These are phyloP conservation scores for Huiozyma naganishii DNA, from an alignment of 805 yeast genomes.

Conservation along the genomic window DNA sequence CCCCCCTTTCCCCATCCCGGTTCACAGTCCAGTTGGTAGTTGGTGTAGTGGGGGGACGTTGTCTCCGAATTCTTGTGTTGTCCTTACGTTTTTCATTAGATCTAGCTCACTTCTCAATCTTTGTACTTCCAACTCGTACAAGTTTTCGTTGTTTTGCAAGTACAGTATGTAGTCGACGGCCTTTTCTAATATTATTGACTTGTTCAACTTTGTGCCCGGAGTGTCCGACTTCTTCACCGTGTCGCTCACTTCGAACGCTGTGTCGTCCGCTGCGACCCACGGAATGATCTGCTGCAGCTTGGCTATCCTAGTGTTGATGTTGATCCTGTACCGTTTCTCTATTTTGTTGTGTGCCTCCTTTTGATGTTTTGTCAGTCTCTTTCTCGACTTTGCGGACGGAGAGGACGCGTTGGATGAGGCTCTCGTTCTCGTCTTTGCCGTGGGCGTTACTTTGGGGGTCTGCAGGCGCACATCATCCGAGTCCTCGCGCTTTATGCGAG, in stretches of 20 bases:
- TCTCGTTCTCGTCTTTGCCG: not conserved
- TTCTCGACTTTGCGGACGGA: slow-evolving; percentile 27
- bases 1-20: too few species aligned
- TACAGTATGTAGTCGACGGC: slow-evolving; percentile 52
- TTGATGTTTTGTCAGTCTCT: slow-evolving; percentile 45
- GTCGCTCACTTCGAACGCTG: slow-evolving; percentile 43
- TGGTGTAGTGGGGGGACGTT: too few species aligned
- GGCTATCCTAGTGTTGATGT: slow-evolving; percentile 62
- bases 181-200: slow-evolving; percentile 56
- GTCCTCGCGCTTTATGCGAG: not conserved
- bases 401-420: not conserved
- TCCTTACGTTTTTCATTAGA: slow-evolving; percentile 7
- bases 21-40: too few species aligned
- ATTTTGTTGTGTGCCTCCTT: slow-evolving; percentile 65
- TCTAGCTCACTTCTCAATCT: slow-evolving; percentile 27
- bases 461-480: too few species aligned
- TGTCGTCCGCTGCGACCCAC: slow-evolving; percentile 50
- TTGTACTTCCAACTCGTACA: slow-evolving; percentile 24
- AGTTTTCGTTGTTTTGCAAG: slow-evolving; percentile 39
- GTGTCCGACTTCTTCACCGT: slow-evolving; percentile 4
- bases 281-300: slow-evolving; percentile 58
- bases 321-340: slow-evolving; percentile 60
- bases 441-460: not conserved
- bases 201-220: slow-evolving; percentile 36
- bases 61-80: too few species aligned